Evolutionary conservation across 176 grass and related monocot genomes (phyloP).

Genomic region (Aegilops umbellulata): DNA sequence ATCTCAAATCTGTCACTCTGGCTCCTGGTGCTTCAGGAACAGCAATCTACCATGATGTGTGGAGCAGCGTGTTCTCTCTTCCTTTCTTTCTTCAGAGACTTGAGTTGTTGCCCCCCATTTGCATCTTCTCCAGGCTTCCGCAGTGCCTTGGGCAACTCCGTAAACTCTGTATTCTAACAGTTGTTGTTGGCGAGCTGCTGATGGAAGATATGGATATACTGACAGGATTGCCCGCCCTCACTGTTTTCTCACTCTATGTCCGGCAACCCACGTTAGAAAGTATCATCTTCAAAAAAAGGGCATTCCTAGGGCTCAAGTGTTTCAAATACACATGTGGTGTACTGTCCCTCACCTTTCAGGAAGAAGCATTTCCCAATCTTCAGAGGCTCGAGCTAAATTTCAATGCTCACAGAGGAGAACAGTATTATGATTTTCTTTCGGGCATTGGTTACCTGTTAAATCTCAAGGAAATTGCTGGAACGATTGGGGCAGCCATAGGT

Average conservation of each 20-base stretch:
- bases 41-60: not conserved
- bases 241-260: not conserved
- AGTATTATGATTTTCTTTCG: not conserved
- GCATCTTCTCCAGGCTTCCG: constrained; percentile 14
- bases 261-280: not conserved
- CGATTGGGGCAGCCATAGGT: not conserved
- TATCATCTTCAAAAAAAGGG: not conserved
- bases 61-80: not conserved
- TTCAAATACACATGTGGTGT: not conserved
- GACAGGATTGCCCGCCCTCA: not conserved
- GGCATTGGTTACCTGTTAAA: not conserved
- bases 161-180: not conserved
- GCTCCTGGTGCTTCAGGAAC: not conserved
- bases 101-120: constrained; percentile 6
- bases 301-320: not conserved
- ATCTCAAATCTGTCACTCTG: not conserved
- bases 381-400: not conserved
- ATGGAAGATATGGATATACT: not conserved
- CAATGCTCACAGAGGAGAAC: not conserved
- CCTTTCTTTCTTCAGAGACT: not conserved
- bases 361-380: not conserved
- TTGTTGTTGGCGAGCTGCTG: not conserved
- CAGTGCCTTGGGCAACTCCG: not conserved
- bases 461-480: not conserved
- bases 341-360: not conserved